Evolutionary conservation across 768 basidiomycete genomes (phyloP), one percentile per base, ranked within the genome.

Genomic region (Pisolithus marmoratus): DNA sequence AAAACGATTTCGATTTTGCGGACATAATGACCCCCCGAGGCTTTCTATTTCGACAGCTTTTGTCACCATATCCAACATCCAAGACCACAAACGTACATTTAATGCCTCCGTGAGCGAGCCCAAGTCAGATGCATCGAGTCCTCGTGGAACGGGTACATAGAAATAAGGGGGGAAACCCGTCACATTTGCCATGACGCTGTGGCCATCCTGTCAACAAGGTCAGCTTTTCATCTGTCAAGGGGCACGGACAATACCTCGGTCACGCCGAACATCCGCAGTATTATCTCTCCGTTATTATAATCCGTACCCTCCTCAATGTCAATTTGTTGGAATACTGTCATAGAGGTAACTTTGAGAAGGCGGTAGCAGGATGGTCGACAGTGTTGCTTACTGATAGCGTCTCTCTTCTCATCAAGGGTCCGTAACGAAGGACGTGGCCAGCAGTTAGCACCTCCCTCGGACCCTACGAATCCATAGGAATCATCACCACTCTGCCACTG

Each of bases 301-400:
- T 79, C 77, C 5, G 70, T 70, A 12, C 84, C 77, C 51, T 85
- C 79, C 57, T 95, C 92, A 8, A 98, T 77, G 57, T 98, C 96
- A 53, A 95, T 94, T 68, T 98, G 96, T 66, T 99, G 96, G 61
- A 98, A 98, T 17, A 88, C 92, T 94, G 53, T 9, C 31, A 26
- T 5, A 23, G 8, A 24, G 8, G 23, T 14, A 58, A 26, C 34
- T 51, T 20, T 41, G 38, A 8, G 24, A 43, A 36, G 34, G 29
- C 11, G 27, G 38, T 9, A 14, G 15, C 12, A 5, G 2, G 3
- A 23, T 9, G 5, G 24, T 12, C 20, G 8, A 26, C 36, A 17
- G 49, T 19, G 48, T 11, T 29, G 60, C 84, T 52, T 37, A 91
- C 93, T 70, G 52, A 96, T 84, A 5, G 75, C 69, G 61, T 94